These are phyloP conservation scores for Gloeophyllum trabeum DNA, from an alignment of 768 basidiomycete genomes.

Conservation along the genomic window DNA sequence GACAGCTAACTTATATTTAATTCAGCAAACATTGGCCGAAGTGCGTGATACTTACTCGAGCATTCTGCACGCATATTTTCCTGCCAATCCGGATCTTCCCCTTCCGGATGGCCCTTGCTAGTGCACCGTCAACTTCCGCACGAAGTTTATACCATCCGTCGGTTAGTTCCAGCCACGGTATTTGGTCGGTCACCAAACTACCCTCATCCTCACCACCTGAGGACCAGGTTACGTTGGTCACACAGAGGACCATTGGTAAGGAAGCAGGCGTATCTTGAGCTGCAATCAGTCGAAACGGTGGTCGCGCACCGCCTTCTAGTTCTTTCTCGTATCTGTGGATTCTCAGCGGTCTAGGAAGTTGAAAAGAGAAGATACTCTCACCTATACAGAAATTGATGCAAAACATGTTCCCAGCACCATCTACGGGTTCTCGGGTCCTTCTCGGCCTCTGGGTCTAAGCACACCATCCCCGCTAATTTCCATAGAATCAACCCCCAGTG, in stretches of 20 bases:
- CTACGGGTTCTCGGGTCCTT: conserved; percentile 30
- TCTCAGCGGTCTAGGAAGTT: conserved; percentile 3
- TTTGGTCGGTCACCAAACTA: conserved; percentile 22
- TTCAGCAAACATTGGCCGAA: conserved; percentile 1
- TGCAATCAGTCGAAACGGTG: conserved; percentile 69
- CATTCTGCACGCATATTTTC: conserved; percentile 75
- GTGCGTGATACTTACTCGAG: conserved; percentile 43
- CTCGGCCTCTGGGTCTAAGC: conserved; percentile 56
- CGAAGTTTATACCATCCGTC: conserved; percentile 95
- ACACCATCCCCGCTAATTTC: conserved; percentile 85
- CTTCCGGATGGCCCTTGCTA: conserved; percentile 56
- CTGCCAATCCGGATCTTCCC: conserved; percentile 65
- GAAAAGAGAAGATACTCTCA: conserved; percentile 28
- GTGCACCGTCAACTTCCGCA: conserved; percentile 61
- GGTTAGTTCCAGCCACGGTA: conserved; percentile 76
- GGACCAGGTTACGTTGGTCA: conserved; percentile 61
- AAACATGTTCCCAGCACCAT: conserved; percentile 81
- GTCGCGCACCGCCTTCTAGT: conserved; percentile 63
- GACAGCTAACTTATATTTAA: conserved; percentile 35
- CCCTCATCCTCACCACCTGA: conserved; percentile 24
- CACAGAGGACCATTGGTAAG: conserved; percentile 75
- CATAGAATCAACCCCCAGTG: conserved; percentile 88
- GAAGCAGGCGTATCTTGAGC: conserved; percentile 75
- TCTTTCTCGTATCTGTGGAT: conserved; percentile 77
- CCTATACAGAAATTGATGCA: conserved; percentile 82